Percentiles rank a stretch among this genome's conserved stretches.
phyloP scores from a whole-genome alignment of 495 filamentous ascomycete species.

The Penicillium verhagenii region DNA sequence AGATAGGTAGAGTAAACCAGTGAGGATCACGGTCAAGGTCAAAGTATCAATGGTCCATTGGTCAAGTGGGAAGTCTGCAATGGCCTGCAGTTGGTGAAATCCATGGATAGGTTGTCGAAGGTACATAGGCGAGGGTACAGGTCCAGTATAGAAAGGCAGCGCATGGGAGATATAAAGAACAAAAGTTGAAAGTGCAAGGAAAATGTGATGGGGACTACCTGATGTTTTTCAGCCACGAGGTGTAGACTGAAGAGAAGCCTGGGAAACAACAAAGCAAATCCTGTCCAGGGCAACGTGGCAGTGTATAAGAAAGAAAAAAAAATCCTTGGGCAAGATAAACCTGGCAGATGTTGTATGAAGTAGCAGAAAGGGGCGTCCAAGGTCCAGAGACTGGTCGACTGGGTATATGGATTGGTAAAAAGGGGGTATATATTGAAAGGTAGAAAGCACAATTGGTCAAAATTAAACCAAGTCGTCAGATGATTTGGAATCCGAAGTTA shows the following conservation, averaged over 20 bases:
- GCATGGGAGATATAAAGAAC: slow-evolving; percentile 20
- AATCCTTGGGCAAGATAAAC: slow-evolving; percentile 29
- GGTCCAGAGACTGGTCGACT: slow-evolving; percentile 30
- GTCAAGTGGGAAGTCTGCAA: slow-evolving; percentile 1
- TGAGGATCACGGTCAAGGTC: slow-evolving; percentile 9
- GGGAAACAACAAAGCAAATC: slow-evolving; percentile 39
- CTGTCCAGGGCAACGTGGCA: slow-evolving; percentile 36
- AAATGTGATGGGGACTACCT: slow-evolving; percentile 48
- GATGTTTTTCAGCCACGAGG: slow-evolving; percentile 33
- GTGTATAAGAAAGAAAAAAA: slow-evolving; percentile 3
- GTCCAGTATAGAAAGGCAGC: slow-evolving; percentile 25
- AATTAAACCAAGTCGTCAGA: slow-evolving; percentile 5
- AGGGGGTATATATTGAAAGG: background rate
- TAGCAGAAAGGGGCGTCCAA: slow-evolving; percentile 24
- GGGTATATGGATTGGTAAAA: slow-evolving; percentile 8
- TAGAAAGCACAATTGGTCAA: slow-evolving; percentile 1
- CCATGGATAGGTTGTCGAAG: slow-evolving; percentile 14
- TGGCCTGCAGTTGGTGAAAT: background rate
- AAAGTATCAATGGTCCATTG: slow-evolving; percentile 19
- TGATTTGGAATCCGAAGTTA: slow-evolving; percentile 22
- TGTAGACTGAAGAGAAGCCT: slow-evolving; percentile 37
- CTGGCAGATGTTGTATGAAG: slow-evolving; percentile 15
- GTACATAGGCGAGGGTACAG: slow-evolving; percentile 13
- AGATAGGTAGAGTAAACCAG: slow-evolving; percentile 19
- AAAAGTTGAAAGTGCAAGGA: slow-evolving; percentile 17